These are phyloP conservation scores for Rubia balearica DNA, from an alignment of 305 asterid genomes.

Conservation along the genomic window DNA sequence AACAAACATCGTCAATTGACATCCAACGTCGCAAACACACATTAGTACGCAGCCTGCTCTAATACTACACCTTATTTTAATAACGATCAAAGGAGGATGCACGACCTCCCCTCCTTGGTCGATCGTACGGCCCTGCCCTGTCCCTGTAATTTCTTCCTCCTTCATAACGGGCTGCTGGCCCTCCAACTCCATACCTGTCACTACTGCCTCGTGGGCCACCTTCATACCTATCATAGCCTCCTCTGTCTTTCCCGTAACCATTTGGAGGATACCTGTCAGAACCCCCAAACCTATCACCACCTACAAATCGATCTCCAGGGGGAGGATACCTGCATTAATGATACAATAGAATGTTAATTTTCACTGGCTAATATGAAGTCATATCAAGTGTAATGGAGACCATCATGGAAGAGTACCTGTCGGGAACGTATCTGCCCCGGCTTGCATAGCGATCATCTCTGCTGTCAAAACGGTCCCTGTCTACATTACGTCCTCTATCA, in stretches of 20 bases:
- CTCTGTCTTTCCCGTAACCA: constrained; percentile 65
- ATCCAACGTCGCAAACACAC: not conserved
- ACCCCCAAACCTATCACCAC: constrained; percentile 36
- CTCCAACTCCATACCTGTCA: constrained; percentile 53
- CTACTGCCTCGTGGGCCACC: constrained; percentile 48
- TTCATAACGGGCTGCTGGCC: constrained; percentile 57
- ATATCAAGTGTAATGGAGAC: not conserved
- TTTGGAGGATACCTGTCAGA: constrained; percentile 61
- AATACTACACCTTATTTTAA: constrained; percentile 15
- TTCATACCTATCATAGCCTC: constrained; percentile 52
- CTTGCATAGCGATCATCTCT: constrained; percentile 54
- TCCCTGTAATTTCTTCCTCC: constrained; percentile 67
- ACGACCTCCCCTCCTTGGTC: constrained; percentile 72
- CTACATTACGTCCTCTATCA: constrained; percentile 65
- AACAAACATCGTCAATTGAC: not conserved
- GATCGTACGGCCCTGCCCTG: constrained; percentile 89
- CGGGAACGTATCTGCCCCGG: constrained; percentile 62
- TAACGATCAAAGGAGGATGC: constrained; percentile 73
- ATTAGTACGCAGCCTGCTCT: not conserved
- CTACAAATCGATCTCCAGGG: constrained; percentile 53
- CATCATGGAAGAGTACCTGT: constrained; percentile 38
- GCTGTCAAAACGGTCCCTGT: constrained; percentile 50
- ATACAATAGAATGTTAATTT: not conserved
- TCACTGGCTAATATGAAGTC: not conserved
- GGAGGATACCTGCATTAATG: constrained; percentile 48